Conservation (phyloP, 495 filamentous ascomycete species). For the Penicillium malachiteum region DNA sequence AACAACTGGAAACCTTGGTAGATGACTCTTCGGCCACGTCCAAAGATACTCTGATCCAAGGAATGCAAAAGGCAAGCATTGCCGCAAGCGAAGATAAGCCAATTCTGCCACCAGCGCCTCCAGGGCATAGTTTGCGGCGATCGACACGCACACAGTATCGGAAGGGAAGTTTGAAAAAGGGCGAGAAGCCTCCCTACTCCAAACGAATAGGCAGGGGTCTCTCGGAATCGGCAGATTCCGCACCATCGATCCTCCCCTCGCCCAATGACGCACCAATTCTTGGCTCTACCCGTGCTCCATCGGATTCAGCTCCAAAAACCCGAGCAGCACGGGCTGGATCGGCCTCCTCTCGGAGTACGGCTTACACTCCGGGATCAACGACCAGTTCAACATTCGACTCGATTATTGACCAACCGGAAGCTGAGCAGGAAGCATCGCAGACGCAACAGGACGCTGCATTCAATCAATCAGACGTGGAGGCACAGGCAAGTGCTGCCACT, state of each 20-base stretch:
- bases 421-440: slow-evolving; percentile 15
- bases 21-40: slow-evolving; percentile 66
- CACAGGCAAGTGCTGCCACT: slow-evolving; percentile 19
- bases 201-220: slow-evolving; percentile 62
- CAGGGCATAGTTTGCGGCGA: slow-evolving; percentile 75
- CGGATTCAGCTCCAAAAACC: slow-evolving; percentile 59
- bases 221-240: slow-evolving; percentile 58
- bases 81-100: slow-evolving; percentile 75
- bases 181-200: slow-evolving; percentile 72
- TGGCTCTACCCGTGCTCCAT: slow-evolving; percentile 67
- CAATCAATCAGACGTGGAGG: slow-evolving; percentile 8
- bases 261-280: slow-evolving; percentile 50
- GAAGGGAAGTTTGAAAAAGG: slow-evolving; percentile 79
- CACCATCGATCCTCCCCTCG: slow-evolving; percentile 38
- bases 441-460: slow-evolving; percentile 6
- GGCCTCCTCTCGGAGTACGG: slow-evolving; percentile 21
- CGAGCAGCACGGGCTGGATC: slow-evolving; percentile 30
- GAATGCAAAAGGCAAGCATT: slow-evolving; percentile 47
- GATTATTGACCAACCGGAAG: slow-evolving; percentile 27
- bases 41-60: slow-evolving; percentile 32
- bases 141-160: slow-evolving; percentile 92
- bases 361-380: slow-evolving; percentile 19
- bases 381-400: slow-evolving; percentile 30
- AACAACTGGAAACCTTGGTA: slow-evolving; percentile 74
- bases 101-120: slow-evolving; percentile 72